Evolutionary conservation across 306 rosid genomes (phyloP).

Genomic region (Luffa acutangula): DNA sequence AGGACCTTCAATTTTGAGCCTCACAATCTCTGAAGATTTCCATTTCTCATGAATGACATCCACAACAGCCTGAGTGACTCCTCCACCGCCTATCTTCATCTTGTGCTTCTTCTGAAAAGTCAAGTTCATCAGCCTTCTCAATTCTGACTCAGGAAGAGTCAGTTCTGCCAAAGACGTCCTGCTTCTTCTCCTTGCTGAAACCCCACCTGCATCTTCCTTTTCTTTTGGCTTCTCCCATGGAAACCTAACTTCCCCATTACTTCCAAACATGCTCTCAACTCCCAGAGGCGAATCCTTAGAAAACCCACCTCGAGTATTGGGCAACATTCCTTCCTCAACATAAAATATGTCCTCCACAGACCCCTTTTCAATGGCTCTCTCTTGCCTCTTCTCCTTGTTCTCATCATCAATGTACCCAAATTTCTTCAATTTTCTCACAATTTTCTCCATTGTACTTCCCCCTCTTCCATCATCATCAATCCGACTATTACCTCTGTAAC

Average conservation of each 20-base stretch:
- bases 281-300: slow-evolving; percentile 58
- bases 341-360: slow-evolving; percentile 82
- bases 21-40: slow-evolving; percentile 73
- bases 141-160: slow-evolving; percentile 86
- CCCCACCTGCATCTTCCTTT: slow-evolving; percentile 25
- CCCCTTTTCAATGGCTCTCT: slow-evolving; percentile 65
- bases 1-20: slow-evolving; percentile 78
- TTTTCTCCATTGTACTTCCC: slow-evolving; percentile 74
- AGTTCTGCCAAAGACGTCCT: slow-evolving; percentile 68
- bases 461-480: slow-evolving; percentile 6
- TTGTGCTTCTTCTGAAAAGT: slow-evolving; percentile 90
- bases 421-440: slow-evolving; percentile 74
- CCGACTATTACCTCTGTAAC: slow-evolving; percentile 16
- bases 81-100: slow-evolving; percentile 76
- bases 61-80: slow-evolving; percentile 81
- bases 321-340: slow-evolving; percentile 84
- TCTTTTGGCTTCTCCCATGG: slow-evolving; percentile 85
- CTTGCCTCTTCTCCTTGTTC: slow-evolving; percentile 16
- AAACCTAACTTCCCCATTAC: slow-evolving; percentile 60
- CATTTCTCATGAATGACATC: slow-evolving; percentile 83
- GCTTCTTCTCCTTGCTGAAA: slow-evolving; percentile 25
- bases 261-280: slow-evolving; percentile 45
- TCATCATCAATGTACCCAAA: slow-evolving; percentile 58
- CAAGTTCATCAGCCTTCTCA: slow-evolving; percentile 67
- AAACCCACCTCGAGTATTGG: slow-evolving; percentile 73